phyloP scores from a whole-genome alignment of 441 rosid genomes.

The Corymbia citriodora region DNA sequence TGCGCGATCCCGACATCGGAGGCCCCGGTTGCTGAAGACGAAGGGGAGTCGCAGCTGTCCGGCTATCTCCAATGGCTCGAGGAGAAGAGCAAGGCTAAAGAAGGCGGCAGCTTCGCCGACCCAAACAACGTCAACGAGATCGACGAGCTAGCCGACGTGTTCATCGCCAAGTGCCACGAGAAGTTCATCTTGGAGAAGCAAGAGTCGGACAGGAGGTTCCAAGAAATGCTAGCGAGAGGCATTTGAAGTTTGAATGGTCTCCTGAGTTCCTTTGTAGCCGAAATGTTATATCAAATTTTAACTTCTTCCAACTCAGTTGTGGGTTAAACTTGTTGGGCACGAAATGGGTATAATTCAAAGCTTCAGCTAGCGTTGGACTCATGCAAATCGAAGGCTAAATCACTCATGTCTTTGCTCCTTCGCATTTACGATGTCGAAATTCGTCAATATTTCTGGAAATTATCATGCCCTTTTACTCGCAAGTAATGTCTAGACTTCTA shows the following conservation, averaged over 20 bases:
- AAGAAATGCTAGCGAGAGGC: conserved; percentile 8
- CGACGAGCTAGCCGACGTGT: conserved; percentile 3
- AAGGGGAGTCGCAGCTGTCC: neutral
- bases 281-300: neutral
- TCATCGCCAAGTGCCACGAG: conserved; percentile 7
- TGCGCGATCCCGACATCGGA: neutral
- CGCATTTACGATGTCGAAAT: neutral
- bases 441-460: neutral
- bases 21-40: neutral
- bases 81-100: neutral
- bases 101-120: neutral
- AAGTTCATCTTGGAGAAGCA: conserved; percentile 12
- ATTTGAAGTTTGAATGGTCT: neutral
- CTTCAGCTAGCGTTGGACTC: neutral
- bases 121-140: neutral
- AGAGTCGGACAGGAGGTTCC: conserved; percentile 8
- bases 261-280: neutral
- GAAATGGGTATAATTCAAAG: neutral
- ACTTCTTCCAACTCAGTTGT: neutral
- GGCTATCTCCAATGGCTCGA: neutral
- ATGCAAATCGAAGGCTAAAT: neutral
- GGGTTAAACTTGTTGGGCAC: neutral
- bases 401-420: neutral
- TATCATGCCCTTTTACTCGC: neutral
- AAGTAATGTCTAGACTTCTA: neutral